Conservation (phyloP, 1,284 basidiomycete genomes). For the Cutaneotrichosporon curvatum region DNA sequence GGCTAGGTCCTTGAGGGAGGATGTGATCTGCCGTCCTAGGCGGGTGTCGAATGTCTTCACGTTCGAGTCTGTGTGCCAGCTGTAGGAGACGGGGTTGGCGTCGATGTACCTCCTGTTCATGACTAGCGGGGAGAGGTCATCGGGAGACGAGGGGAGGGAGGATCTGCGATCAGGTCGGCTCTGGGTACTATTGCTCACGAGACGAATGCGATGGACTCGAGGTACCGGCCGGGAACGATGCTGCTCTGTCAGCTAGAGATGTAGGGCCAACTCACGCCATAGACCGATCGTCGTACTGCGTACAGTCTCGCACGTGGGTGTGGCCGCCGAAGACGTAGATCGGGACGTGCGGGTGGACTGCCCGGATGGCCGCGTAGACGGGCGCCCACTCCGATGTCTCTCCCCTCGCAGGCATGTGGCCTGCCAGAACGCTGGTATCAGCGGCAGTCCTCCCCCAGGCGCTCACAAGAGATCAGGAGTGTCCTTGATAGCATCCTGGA, state of each 20-base stretch:
- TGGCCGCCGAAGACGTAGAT: constrained; percentile 75
- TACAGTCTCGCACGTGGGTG: constrained; percentile 69
- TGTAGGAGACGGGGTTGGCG: constrained; percentile 46
- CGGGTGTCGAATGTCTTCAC: constrained; percentile 34
- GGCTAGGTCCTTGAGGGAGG: constrained; percentile 25
- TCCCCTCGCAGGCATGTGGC: constrained; percentile 44
- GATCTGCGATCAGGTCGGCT: not conserved
- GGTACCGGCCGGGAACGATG: constrained; percentile 73
- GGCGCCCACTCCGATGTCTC: constrained; percentile 54
- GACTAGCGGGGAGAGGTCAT: constrained; percentile 29
- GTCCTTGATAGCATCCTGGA: constrained; percentile 65
- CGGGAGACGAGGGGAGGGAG: constrained; percentile 12
- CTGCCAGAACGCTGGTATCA: constrained; percentile 22
- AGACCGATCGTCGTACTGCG: constrained; percentile 47
- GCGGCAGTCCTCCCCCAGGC: not conserved
- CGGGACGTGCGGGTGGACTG: constrained; percentile 63
- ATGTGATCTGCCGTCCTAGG: constrained; percentile 34
- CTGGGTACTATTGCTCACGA: constrained; percentile 35
- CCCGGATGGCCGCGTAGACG: constrained; percentile 66
- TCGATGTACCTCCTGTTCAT: constrained; percentile 49
- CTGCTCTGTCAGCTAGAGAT: constrained; percentile 55
- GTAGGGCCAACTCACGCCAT: constrained; percentile 51
- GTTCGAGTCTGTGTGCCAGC: constrained; percentile 32
- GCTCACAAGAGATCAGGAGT: constrained; percentile 67
- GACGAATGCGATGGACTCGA: constrained; percentile 70